Base-by-base conservation (phyloP, 2,329 filamentous ascomycete species). In the Epichloe typhina region DNA sequence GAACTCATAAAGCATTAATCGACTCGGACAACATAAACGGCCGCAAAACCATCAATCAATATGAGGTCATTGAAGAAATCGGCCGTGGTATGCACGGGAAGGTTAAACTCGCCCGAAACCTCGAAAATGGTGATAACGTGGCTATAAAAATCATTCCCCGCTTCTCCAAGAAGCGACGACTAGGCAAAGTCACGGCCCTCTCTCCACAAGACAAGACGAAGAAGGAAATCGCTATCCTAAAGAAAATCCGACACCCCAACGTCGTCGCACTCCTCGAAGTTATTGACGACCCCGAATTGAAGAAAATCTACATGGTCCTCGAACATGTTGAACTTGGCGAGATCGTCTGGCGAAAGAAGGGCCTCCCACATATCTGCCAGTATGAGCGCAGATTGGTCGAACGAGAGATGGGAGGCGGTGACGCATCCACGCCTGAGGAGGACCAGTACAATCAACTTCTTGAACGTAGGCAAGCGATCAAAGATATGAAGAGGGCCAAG, bases 81-180 rank as follows among this genome's bases (percentile, higher is more conserved):
- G 93, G 93, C 50, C 85, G 93, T 53, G 93, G 93, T 47, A 88
- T 95, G 61, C 93, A 98, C 65, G 93, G 93, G 62, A 98, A 97
- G 71, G 93, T 98, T 62, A 98, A 98, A 70, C 76, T 96, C 46
- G 93, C 90, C 46, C 81, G 88, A 50, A 89, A 94, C 63, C 73
- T 88, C 44, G 73, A 83, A 51, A 89, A 80, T 1, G 77, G 78
- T 54, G 83, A 87, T 49, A 84, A 84, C 63, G 91, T 98, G 4
- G 93, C 93, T 51, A 96, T 98, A 76, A 98, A 98, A 72, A 98
- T 98, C 60, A 95, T 98, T 45, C 88, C 95, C 52, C 83, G 93
- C 38, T 95, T 93, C 64, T 95, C 91, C 49, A 96, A 95, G 71
- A 88, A 88, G 60, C 83, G 90, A 51, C 86, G 91, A 26, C 76